A percentile compares a stretch with the other conserved stretches of the same genome.
phyloP scores from a whole-genome alignment of 805 yeast species.

The Candida ipomoeae region DNA sequence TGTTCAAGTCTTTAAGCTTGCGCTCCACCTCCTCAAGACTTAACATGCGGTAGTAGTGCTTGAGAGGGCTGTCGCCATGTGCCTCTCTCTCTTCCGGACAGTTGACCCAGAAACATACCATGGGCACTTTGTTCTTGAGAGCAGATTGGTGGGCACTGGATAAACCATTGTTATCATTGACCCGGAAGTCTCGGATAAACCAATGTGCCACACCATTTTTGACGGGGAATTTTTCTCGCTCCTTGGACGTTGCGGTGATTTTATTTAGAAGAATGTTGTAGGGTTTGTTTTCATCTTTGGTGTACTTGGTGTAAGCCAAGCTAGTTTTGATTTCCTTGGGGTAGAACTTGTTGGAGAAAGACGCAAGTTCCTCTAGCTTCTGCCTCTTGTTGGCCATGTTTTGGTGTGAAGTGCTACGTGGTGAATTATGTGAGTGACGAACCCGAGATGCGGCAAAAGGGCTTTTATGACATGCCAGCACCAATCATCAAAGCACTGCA shows the following conservation, averaged over 20 bases:
- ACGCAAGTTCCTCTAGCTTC: slow-evolving; percentile 14
- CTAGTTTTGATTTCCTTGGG: slow-evolving; percentile 13
- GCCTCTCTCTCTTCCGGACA: slow-evolving; percentile 38
- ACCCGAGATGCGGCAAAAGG: not conserved
- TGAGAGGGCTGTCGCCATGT: slow-evolving; percentile 43
- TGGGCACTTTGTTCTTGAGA: slow-evolving; percentile 23
- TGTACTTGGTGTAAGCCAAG: slow-evolving; percentile 20
- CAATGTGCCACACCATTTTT: slow-evolving; percentile 39
- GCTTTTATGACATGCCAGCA: not conserved
- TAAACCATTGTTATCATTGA: slow-evolving; percentile 42
- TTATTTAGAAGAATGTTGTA: slow-evolving; percentile 17
- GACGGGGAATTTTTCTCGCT: slow-evolving; percentile 9
- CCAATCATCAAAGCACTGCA: slow-evolving; percentile 2
- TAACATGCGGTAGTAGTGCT: slow-evolving; percentile 35
- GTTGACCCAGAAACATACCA: slow-evolving; percentile 40
- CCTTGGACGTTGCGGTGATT: slow-evolving; percentile 10
- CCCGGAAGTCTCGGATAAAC: slow-evolving; percentile 45
- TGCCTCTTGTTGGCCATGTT: slow-evolving; percentile 15
- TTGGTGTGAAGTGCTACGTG: not conserved
- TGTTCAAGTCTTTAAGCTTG: slow-evolving; percentile 28
- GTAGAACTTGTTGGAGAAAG: slow-evolving; percentile 13
- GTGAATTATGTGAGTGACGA: not conserved
- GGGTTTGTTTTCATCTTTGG: slow-evolving; percentile 31
- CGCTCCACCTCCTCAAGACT: slow-evolving; percentile 28
- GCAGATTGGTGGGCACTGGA: slow-evolving; percentile 32